A percentile compares a stretch with the other conserved stretches of the same genome.
phyloP scores from a whole-genome alignment of 805 yeast species.

The Lipomyces oligophaga region DNA sequence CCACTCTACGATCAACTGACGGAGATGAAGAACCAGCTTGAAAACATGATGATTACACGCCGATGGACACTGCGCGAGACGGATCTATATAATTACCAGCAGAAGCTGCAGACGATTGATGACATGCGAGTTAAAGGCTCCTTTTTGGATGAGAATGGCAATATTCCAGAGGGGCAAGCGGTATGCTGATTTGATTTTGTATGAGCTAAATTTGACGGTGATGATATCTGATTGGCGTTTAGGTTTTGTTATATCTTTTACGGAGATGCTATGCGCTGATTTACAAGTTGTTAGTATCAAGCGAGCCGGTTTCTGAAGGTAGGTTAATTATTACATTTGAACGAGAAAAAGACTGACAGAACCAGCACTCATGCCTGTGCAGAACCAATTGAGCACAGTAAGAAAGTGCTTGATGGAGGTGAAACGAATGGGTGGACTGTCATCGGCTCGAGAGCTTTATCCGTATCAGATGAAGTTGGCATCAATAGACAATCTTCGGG shows the following conservation, averaged over 20 bases:
- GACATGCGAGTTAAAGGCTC: conserved; percentile 61
- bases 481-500: conserved; percentile 77
- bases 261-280: conserved; percentile 89
- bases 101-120: conserved; percentile 68
- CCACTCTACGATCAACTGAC: conserved; percentile 62
- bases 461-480: conserved; percentile 95
- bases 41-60: conserved; percentile 81
- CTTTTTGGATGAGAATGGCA: conserved; percentile 40
- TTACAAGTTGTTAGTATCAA: conserved; percentile 80
- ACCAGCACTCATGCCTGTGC: conserved; percentile 82
- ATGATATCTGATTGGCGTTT: not conserved
- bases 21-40: conserved; percentile 67
- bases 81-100: conserved; percentile 81
- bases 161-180: conserved; percentile 50
- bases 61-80: conserved; percentile 98
- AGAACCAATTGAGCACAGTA: conserved; percentile 88
- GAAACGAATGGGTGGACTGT: conserved; percentile 87
- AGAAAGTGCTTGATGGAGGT: conserved; percentile 85
- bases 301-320: conserved; percentile 88
- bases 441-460: conserved; percentile 80
- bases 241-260: conserved; percentile 65
- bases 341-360: not conserved
- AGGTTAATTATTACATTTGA: not conserved
- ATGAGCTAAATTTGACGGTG: too few relatives aligned
- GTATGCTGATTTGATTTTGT: conserved; percentile 8